Percentiles rank a stretch among this genome's conserved stretches.
Conservation (phyloP, 2,329 filamentous ascomycete species). For the Raffaelea albimanens region DNA sequence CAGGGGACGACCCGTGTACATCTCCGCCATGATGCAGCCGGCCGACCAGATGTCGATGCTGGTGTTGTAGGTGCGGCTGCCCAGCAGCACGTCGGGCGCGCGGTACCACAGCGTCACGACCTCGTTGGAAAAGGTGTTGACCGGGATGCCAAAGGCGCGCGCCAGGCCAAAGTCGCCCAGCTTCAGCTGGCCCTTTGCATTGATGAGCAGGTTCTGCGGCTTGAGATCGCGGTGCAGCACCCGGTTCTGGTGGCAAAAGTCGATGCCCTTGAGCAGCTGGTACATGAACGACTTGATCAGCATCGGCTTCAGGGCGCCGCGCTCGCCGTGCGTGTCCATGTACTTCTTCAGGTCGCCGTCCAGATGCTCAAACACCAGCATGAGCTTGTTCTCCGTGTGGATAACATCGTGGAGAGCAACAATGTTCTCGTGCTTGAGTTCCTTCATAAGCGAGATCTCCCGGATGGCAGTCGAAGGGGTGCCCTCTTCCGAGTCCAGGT, state of each 20-base stretch:
- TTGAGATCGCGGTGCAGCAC: conserved; percentile 79
- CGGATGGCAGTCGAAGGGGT: conserved; percentile 84
- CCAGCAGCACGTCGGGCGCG: conserved; percentile 75
- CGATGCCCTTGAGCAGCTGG: conserved; percentile 69
- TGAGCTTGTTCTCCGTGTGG: conserved; percentile 85
- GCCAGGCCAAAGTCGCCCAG: conserved; percentile 79
- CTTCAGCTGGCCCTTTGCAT: conserved; percentile 79
- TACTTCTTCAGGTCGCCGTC: conserved; percentile 88
- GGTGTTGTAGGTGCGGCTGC: conserved; percentile 83
- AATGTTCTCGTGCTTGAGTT: conserved; percentile 85
- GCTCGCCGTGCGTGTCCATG: conserved; percentile 80
- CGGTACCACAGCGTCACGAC: conserved; percentile 88
- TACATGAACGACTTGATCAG: conserved; percentile 90
- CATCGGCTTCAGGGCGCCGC: conserved; percentile 83
- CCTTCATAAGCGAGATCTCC: conserved; percentile 83
- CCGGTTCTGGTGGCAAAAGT: conserved; percentile 78
- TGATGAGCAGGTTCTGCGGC: conserved; percentile 76
- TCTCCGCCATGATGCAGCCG: conserved; percentile 85
- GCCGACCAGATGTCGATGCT: conserved; percentile 91
- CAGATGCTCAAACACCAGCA: conserved; percentile 81
- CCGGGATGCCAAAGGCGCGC: conserved; percentile 79
- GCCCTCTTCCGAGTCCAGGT: conserved; percentile 84
- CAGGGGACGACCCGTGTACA: conserved; percentile 81
- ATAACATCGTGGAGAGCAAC: conserved; percentile 81
- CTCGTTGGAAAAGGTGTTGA: conserved; percentile 85